Evolutionary conservation across 106 monocot species (phyloP).

Genomic region (Cymbidium sinense): DNA sequence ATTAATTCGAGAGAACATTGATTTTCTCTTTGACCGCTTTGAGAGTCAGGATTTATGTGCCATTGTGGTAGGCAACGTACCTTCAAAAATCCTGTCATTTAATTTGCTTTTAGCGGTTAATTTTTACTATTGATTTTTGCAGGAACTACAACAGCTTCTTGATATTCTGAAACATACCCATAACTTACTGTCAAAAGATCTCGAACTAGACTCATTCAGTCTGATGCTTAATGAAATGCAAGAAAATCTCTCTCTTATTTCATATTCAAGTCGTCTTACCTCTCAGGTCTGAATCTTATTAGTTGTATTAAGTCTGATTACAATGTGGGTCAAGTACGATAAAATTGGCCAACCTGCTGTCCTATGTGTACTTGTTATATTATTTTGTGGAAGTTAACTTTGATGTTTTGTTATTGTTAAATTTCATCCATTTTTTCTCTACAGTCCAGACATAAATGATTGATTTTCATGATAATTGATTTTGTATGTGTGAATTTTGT

Average conservation of each 20-base stretch:
- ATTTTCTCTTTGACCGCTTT: slow-evolving; percentile 80
- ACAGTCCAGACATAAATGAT: background rate
- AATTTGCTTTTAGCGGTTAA: background rate
- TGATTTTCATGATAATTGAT: background rate
- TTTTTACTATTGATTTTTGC: background rate
- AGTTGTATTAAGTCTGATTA: slow-evolving; percentile 1
- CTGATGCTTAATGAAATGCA: slow-evolving; percentile 94
- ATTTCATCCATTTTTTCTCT: background rate
- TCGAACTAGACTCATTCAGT: slow-evolving; percentile 75
- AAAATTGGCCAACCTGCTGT: background rate
- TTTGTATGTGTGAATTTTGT: background rate
- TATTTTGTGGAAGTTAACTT: background rate
- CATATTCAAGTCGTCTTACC: slow-evolving; percentile 82
- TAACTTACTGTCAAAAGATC: slow-evolving; percentile 62
- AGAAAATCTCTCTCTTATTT: slow-evolving; percentile 95
- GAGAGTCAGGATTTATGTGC: slow-evolving; percentile 84
- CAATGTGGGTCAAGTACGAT: background rate
- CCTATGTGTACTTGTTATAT: background rate
- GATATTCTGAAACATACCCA: slow-evolving; percentile 73
- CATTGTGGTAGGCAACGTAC: slow-evolving; percentile 57
- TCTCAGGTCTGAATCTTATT: slow-evolving; percentile 63
- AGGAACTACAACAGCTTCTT: slow-evolving; percentile 86
- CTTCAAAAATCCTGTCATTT: background rate
- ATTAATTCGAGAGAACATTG: slow-evolving; percentile 87
- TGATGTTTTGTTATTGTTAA: background rate